Conservation (phyloP, 2,329 filamentous ascomycete species). For the Bertia moriformis region DNA sequence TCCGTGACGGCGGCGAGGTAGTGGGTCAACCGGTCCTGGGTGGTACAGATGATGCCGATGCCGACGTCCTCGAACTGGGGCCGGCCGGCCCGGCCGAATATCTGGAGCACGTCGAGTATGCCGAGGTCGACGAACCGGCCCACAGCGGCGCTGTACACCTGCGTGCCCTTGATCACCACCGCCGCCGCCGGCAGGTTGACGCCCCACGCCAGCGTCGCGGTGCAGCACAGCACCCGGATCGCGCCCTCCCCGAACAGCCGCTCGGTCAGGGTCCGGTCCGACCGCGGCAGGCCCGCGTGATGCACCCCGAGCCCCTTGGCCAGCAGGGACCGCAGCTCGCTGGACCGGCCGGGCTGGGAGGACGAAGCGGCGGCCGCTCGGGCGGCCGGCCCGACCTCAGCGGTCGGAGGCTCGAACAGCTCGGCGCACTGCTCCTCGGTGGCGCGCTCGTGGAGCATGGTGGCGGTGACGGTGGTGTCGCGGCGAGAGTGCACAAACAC, state of each 20-base stretch:
- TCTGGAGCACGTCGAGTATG: conserved; percentile 91
- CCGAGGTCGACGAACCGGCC: conserved; percentile 94
- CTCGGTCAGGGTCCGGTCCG: conserved; percentile 92
- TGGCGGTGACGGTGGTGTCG: conserved; percentile 79
- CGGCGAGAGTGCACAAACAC: conserved; percentile 95
- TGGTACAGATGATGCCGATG: conserved; percentile 96
- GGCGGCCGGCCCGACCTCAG: conserved; percentile 63
- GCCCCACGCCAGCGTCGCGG: conserved; percentile 93
- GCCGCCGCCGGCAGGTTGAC: conserved; percentile 94
- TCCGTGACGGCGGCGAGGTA: conserved; percentile 88
- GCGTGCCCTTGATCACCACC: conserved; percentile 94
- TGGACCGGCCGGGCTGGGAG: too few species aligned
- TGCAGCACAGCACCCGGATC: conserved; percentile 96
- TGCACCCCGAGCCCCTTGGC: conserved; percentile 87
- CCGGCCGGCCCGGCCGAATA: conserved; percentile 93
- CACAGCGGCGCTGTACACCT: conserved; percentile 89
- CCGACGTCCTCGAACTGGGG: conserved; percentile 95
- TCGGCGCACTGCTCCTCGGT: conserved; percentile 65
- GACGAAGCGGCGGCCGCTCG: conserved; percentile 76
- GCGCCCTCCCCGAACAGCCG: conserved; percentile 79
- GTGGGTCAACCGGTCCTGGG: conserved; percentile 80
- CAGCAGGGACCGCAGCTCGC: conserved; percentile 76
- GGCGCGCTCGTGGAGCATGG: conserved; percentile 75
- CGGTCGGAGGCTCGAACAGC: conserved; percentile 70
- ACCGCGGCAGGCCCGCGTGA: conserved; percentile 88